Evolutionary conservation across 306 rosid species (phyloP).

Genomic region (Datisca glomerata): DNA sequence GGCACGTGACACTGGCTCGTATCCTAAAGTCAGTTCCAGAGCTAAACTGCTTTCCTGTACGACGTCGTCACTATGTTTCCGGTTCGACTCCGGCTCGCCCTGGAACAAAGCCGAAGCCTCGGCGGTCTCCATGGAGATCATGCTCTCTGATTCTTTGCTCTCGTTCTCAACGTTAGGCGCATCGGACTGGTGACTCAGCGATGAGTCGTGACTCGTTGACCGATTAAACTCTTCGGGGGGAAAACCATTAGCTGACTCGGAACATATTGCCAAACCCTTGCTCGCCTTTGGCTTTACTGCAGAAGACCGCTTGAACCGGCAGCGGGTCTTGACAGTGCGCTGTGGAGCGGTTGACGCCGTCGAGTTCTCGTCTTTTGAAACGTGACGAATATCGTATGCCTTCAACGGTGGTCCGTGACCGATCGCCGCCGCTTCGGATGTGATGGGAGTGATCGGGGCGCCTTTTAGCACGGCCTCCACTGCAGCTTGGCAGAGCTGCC

Average conservation of each 20-base stretch:
- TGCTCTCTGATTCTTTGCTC: conserved; percentile 68
- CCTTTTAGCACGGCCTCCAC: conserved; percentile 89
- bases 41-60: conserved; percentile 27
- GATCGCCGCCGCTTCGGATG: conserved; percentile 59
- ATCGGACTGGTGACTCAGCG: conserved; percentile 84
- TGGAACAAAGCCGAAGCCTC: conserved; percentile 36
- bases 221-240: conserved; percentile 34
- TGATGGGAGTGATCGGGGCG: conserved; percentile 67
- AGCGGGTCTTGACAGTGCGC: conserved; percentile 44
- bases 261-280: conserved; percentile 8
- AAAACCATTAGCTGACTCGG: conserved; percentile 5
- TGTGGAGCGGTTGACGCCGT: conserved; percentile 39
- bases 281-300: conserved; percentile 27
- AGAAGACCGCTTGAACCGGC: conserved; percentile 46
- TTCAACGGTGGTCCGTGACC: conserved; percentile 79
- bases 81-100: conserved; percentile 35
- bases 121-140: conserved; percentile 56
- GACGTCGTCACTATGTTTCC: conserved; percentile 5
- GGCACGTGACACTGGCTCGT: conserved; percentile 41
- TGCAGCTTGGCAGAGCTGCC: conserved; percentile 93
- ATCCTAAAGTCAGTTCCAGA: conserved; percentile 67
- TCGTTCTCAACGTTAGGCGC: conserved; percentile 43
- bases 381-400: conserved; percentile 88
- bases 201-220: conserved; percentile 72
- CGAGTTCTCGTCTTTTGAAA: conserved; percentile 72